These are phyloP conservation scores for Colletotrichum echinochloae DNA, from an alignment of 2,329 filamentous ascomycete species.

Conservation along the genomic window DNA sequence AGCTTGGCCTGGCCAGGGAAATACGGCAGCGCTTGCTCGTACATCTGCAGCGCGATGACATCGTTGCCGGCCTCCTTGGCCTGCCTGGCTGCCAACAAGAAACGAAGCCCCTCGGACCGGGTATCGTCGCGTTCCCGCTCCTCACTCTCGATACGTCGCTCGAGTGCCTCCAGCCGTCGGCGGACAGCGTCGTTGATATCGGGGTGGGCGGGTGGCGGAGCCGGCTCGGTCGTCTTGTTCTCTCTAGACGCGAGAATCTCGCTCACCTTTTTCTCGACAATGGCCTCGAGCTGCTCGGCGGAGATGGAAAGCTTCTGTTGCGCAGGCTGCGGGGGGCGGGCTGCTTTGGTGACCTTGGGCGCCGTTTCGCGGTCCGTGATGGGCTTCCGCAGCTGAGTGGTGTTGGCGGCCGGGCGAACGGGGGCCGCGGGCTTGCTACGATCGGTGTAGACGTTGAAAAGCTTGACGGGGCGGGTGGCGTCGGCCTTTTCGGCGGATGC, in stretches of 20 bases:
- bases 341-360: slow-evolving; percentile 62
- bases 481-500: slow-evolving; percentile 60
- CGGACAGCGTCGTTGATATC: slow-evolving; percentile 83
- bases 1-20: slow-evolving; percentile 89
- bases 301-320: slow-evolving; percentile 64
- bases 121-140: slow-evolving; percentile 71
- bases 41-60: slow-evolving; percentile 82
- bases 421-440: slow-evolving; percentile 62
- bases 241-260: slow-evolving; percentile 87
- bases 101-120: slow-evolving; percentile 84
- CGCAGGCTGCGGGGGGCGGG: slow-evolving; percentile 47
- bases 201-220: slow-evolving; percentile 51
- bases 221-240: slow-evolving; percentile 64
- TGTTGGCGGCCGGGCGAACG: slow-evolving; percentile 50
- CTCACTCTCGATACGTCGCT: slow-evolving; percentile 81
- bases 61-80: slow-evolving; percentile 88
- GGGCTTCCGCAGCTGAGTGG: slow-evolving; percentile 57
- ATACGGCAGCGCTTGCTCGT: slow-evolving; percentile 83
- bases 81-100: slow-evolving; percentile 90
- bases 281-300: slow-evolving; percentile 84
- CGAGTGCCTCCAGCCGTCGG: slow-evolving; percentile 83
- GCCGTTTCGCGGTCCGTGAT: slow-evolving; percentile 54
- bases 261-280: slow-evolving; percentile 91
- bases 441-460: slow-evolving; percentile 90
- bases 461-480: slow-evolving; percentile 78